Evolutionary conservation across 129 eudicot genomes (phyloP), one percentile per base, ranked within the genome.

Genomic region (Ambrosia trifida): DNA sequence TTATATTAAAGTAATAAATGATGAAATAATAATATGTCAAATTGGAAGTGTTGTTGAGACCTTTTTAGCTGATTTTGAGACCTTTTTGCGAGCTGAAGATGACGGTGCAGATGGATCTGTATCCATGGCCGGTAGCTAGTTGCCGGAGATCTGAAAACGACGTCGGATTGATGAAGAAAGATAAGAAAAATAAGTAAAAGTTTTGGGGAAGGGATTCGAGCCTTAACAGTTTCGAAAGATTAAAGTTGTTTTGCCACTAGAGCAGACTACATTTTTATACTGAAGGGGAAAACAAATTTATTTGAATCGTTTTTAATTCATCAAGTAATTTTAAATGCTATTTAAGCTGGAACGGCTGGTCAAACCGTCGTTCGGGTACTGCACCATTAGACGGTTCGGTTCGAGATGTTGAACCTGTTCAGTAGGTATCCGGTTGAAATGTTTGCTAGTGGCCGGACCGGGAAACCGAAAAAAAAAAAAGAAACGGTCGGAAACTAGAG

Each of bases 111-210:
- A 76, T 40, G 65, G 79, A 61, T 87, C 87, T 62, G 62, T 66
- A 62, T 87, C 87, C 89, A 84, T 87, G 68, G 80, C 17, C 8
- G 76, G 35, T 61, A n/a, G 5, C 33, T 47, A 1, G 33, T n/a
- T n/a, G 80, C 17, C 8, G 16, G 12, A 65, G 79, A 70, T 64
- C 31, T 28, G 43, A 61, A 43, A 28, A 31, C 54, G 63, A 47
- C 68, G 69, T 36, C 67, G 67, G 72, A 24, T 79, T 10, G 64
- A 12, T 43, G 14, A 50, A 50, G 73, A 40, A 14, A 7, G 53
- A 14, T n/a, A 24, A 30, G 20, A 45, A 40, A 31, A 51, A 8
- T 44, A 61, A 10, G 0, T 3, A 24, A 24, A 77, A 35, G 16
- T 0, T 2, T 1, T 1, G 3, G 0, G 0, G 11, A 0, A 4